phyloP scores from a whole-genome alignment of 148 eudicot genomes.

The Drosera capensis region DNA sequence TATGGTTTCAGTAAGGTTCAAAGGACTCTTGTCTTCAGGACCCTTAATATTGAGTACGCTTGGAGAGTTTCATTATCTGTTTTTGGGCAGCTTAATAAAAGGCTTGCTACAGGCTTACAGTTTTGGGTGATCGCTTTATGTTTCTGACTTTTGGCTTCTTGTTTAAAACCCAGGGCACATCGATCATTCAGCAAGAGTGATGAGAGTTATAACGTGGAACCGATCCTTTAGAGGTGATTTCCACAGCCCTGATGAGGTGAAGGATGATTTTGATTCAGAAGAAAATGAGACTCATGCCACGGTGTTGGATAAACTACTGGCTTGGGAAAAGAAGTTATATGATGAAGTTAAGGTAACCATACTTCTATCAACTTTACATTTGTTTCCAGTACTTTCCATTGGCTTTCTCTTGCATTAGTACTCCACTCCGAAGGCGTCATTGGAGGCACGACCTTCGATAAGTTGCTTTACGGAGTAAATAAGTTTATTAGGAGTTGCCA shows the following conservation, averaged over 20 bases:
- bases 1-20: too few species aligned
- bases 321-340: slow-evolving; percentile 96
- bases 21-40: too few species aligned
- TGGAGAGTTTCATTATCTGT: too few species aligned
- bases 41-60: too few species aligned
- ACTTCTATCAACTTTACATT: slow-evolving; percentile 1
- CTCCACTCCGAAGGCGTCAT: too few species aligned
- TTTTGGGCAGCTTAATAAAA: too few species aligned
- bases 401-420: neutral
- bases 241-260: slow-evolving; percentile 30
- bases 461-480: too few species aligned
- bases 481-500: too few species aligned
- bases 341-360: slow-evolving; percentile 83
- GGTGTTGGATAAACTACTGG: slow-evolving; percentile 84
- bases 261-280: slow-evolving; percentile 69
- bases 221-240: slow-evolving; percentile 75
- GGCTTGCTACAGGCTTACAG: too few species aligned
- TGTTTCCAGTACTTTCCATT: neutral
- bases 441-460: too few species aligned
- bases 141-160: neutral
- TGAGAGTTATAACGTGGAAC: slow-evolving; percentile 97
- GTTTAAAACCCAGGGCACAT: slow-evolving; percentile 51
- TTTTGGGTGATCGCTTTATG: slow-evolving; percentile 3
- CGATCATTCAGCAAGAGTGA: slow-evolving; percentile 87
- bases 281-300: slow-evolving; percentile 93